Base-by-base conservation (phyloP, 2,329 filamentous ascomycete species). In the Pseudogymnoascus sp. region DNA sequence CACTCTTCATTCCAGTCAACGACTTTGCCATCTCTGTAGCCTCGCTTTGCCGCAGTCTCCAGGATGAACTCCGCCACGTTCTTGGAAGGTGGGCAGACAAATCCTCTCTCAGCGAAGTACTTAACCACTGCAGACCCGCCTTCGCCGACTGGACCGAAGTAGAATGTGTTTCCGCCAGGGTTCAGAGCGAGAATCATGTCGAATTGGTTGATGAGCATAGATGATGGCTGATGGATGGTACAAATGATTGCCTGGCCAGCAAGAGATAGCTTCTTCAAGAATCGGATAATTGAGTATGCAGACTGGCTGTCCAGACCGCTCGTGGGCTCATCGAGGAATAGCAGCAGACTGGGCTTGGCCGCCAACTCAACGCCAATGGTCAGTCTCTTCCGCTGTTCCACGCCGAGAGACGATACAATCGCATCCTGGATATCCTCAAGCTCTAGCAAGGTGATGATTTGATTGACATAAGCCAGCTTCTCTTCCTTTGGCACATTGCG, bases 391-490 rank as follows among this genome's bases (percentile, higher is more conserved):
- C 82, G 77, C 67, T 86, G 83, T 64, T 86, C 82, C 1, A 85
- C 80, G 47, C 84, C 84, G 9, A 86, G 75, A 6, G 82, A 83
- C 60, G 81, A 80, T 22, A 88, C 84, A 3, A 88, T 78, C 0
- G 84, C 84, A 43, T 87, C 82, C 14, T 85, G 83, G 61, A 86
- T 88, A 60, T 87, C 84, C 28, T 81, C 74, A 84, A 88, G 87
- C 69, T 84, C 81, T 25, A 88, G 76, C 77, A 88, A 82, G 22
- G 68, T 63, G 25, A 71, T 61, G 20, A 97, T 90, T 69, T 95
- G 89, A 58, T 94, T 86, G n/a, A 96, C 91, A 66, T 96, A 69
- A 80, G 84, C 87, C 3, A 93, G 76, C 77, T 96, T 97, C 71
- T 96, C 91, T 43, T 83, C 77, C 12, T 80, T 81, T 2, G 89